Percentiles rank a stretch among this genome's conserved stretches.
Conservation (phyloP, 495 filamentous ascomycete genomes). For the Aspergillus campestris region DNA sequence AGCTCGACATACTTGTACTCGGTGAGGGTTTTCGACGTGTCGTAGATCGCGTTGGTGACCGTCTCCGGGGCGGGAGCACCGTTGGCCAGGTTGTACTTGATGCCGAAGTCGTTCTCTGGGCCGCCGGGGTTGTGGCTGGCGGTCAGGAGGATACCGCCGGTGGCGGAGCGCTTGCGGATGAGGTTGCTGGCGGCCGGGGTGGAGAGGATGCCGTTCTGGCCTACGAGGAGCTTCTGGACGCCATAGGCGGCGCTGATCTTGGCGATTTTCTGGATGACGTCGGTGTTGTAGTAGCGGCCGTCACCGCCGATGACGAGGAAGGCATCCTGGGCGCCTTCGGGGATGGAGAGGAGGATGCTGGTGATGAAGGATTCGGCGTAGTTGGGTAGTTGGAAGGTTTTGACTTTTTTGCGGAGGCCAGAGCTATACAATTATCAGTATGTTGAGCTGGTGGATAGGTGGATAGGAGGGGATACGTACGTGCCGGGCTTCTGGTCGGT, state of each 20-base stretch:
- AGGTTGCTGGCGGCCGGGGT: conserved; percentile 94
- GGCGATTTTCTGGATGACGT: conserved; percentile 91
- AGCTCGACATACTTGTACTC: conserved; percentile 89
- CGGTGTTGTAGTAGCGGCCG: conserved; percentile 94
- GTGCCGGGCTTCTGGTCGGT: conserved; percentile 98
- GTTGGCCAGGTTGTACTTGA: conserved; percentile 98
- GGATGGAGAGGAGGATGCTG: conserved; percentile 89
- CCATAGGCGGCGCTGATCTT: conserved; percentile 96
- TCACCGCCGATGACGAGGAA: conserved; percentile 97
- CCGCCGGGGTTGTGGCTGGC: conserved; percentile 98
- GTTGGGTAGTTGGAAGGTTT: conserved; percentile 88
- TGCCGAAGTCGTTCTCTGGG: conserved; percentile 89
- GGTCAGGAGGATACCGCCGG: conserved; percentile 91
- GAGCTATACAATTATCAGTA: conserved; percentile 52
- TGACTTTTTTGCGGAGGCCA: conserved; percentile 97
- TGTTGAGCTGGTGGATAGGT: conserved; percentile 2
- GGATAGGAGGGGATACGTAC: conserved; percentile 49
- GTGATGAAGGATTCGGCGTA: conserved; percentile 95
- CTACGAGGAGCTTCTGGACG: conserved; percentile 96
- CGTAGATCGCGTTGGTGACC: conserved; percentile 96
- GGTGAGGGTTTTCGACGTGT: conserved; percentile 74
- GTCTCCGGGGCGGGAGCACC: conserved; percentile 91
- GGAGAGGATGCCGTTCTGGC: conserved; percentile 91
- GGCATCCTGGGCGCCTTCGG: conserved; percentile 78
- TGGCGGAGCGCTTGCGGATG: conserved; percentile 87